Evolutionary conservation across 306 rosid genomes (phyloP).

Genomic region (Luffa aegyptiaca): DNA sequence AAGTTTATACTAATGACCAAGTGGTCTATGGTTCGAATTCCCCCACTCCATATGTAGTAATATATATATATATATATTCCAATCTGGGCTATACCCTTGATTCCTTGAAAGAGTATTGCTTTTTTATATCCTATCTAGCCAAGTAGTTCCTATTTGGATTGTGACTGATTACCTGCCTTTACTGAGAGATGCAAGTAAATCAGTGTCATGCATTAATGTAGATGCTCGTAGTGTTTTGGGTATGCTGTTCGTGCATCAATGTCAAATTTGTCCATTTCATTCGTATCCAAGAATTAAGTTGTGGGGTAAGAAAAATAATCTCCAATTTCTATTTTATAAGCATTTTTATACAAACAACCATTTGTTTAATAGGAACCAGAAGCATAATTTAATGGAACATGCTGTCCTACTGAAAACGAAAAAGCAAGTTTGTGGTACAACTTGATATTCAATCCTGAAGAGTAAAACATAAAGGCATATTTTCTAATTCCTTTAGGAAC

Average conservation of each 20-base stretch:
- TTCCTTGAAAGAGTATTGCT: background rate
- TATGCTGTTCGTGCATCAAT: background rate
- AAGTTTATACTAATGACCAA: too few species aligned
- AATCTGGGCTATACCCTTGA: background rate
- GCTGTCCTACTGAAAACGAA: background rate
- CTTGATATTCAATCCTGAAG: background rate
- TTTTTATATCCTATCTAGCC: background rate
- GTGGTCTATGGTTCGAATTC: too few species aligned
- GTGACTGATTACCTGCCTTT: background rate
- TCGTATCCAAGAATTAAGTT: background rate
- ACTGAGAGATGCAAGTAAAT: background rate
- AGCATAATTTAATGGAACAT: background rate
- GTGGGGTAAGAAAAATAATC: background rate
- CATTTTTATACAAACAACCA: background rate
- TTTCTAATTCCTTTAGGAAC: background rate
- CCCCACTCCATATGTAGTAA: too few species aligned
- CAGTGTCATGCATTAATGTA: background rate
- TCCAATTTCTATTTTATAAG: background rate
- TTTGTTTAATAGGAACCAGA: background rate
- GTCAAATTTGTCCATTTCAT: background rate
- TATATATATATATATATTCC: background rate
- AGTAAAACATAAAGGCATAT: background rate
- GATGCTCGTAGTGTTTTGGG: background rate
- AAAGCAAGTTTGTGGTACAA: background rate
- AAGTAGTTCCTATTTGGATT: background rate